Evolutionary conservation across 2,329 filamentous ascomycete genomes (phyloP), one percentile per base, ranked within the genome.

Genomic region (Zymoseptoria tritici): DNA sequence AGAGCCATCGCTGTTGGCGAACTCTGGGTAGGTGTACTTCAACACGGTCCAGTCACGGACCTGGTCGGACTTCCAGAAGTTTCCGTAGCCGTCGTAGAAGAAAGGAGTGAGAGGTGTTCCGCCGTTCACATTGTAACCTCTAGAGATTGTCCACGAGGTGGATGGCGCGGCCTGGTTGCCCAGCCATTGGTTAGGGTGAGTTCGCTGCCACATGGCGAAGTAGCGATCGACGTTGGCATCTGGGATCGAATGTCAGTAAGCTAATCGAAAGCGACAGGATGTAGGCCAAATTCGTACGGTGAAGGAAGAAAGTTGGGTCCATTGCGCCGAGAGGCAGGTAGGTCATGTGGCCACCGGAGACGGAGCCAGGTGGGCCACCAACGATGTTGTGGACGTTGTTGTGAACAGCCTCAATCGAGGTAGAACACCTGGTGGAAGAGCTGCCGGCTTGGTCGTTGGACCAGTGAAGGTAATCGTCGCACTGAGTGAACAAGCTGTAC

Each of bases 21-120:
- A 82, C 65, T 93, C 89, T 0, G 85, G 80, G 70, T 94, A 94
- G 0, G 84, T 85, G 72, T 93, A 93, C 16, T 85, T 85, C 73
- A 94, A 88, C 2, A 77, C 77, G 49, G 79, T 79, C 62, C 62
- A 67, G 55, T 82, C 77, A 24, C 85, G 80, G 20, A 85, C 80
- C 62, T 78, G 79, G 59, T 85, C 81, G 1, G 87, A 87, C 9
- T 81, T 87, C 85, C 87, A 91, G 72, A 88, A 89, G 3, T 78
- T 79, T 53, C 84, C 84, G 58, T 80, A 76, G 2, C 73, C 69
- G 55, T 81, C 78, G 54, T 80, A 76, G 66, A 83, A 85, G 72
- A 92, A 92, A 0, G 89, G 89, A 0, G 83, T 83, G 19, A 72
- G 56, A 2, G 64, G 62, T 9, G 69, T 68, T 52, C 64, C 42